phyloP scores from a whole-genome alignment of 164 flowering plant genomes.

The Umbellularia californica region DNA sequence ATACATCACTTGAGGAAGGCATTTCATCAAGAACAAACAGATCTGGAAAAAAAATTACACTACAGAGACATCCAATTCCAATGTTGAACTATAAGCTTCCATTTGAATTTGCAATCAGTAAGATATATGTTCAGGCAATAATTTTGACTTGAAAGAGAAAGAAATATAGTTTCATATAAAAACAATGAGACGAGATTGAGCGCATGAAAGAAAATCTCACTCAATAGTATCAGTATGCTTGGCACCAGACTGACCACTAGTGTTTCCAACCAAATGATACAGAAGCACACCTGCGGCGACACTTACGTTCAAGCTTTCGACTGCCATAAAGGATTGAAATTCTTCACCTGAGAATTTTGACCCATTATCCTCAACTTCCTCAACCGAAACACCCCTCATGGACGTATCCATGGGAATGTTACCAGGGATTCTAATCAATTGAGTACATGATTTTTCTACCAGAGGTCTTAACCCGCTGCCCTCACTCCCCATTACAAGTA shows the following conservation, averaged over 20 bases:
- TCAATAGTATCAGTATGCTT: slow-evolving; percentile 14
- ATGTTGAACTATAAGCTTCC: background rate
- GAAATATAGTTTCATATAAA: background rate
- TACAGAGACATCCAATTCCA: background rate
- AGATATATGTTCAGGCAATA: background rate
- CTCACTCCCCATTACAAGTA: slow-evolving; percentile 94
- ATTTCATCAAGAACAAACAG: background rate
- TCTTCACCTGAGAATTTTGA: slow-evolving; percentile 32
- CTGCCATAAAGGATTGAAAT: slow-evolving; percentile 77
- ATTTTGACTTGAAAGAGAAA: background rate
- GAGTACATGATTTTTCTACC: slow-evolving; percentile 88
- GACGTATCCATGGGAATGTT: slow-evolving; percentile 40
- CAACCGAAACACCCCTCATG: slow-evolving; percentile 33
- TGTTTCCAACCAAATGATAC: slow-evolving; percentile 70
- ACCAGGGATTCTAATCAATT: slow-evolving; percentile 71
- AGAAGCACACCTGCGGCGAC: slow-evolving; percentile 98
- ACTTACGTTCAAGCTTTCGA: slow-evolving; percentile 98
- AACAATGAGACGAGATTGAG: background rate
- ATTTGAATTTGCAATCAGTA: background rate
- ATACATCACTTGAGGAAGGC: background rate
- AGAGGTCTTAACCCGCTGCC: slow-evolving; percentile 93
- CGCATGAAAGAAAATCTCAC: slow-evolving; percentile 4
- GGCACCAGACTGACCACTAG: slow-evolving; percentile 13
- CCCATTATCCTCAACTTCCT: slow-evolving; percentile 23
- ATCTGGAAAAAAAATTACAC: background rate